Base-by-base conservation (phyloP, 2,329 filamentous ascomycete genomes). In the Verticillium zaregamsianum region DNA sequence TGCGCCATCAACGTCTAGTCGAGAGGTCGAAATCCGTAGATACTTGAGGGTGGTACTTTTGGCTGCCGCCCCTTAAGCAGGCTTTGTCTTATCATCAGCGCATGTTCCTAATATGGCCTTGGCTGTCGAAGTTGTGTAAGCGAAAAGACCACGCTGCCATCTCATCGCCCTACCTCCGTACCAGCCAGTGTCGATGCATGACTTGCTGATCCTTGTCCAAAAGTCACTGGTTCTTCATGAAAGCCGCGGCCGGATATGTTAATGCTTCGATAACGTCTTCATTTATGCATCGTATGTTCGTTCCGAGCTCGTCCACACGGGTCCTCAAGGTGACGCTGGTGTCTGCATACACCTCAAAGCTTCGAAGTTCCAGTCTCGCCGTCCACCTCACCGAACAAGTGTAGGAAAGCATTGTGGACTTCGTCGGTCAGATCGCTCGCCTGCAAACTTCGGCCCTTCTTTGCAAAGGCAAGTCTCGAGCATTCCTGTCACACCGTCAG, bases 341-440 rank as follows among this genome's bases (percentile, higher is more conserved):
- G 28, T 5, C 28, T 28, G 28, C 28, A 28, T 28, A 49, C 40
- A 9, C 7, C 17, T 55, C 45, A 80, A 33, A 79, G 66, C 69
- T 73, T 80, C 1, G 72, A 69, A 1, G 66, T 67, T 5, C 69
- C 68, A 15, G 75, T 67, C 6, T 76, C 76, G 7, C 69, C 79
- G 40, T 84, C 84, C 3, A 84, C 82, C 67, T 93, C 91, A 0
- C 92, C 93, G 71, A 97, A 90, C 20, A 97, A 74, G 63, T 87
- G 87, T 69, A 90, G 74, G 74, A 97, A 98, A 0, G 93, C 90
- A 37, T 80, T 80, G 70, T 96, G 90, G 11, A 99, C 90, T 76
- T 97, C 90, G 20, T 95, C 92, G 0, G 94, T 97, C 72, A 99
- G 77, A 76, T 98, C 95, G 67, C 91, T 93, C 1, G 95, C 95